Evolutionary conservation across 352 stramenopile genomes (phyloP).

Genomic region (Blastocystis sp.): DNA sequence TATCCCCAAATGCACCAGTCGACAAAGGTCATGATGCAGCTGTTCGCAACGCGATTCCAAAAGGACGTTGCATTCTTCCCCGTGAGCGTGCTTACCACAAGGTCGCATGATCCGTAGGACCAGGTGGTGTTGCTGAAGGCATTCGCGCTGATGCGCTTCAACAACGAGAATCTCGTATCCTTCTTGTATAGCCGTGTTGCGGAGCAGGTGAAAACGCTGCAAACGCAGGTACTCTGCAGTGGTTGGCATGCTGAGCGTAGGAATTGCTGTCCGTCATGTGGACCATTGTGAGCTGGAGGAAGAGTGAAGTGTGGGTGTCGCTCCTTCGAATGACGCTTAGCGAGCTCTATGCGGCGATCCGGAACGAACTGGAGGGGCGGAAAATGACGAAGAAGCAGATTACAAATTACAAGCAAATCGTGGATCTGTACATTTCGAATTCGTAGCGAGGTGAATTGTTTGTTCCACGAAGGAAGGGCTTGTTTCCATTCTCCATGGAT

Average conservation of each 20-base stretch:
- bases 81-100: background rate
- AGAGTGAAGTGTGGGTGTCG: conserved; percentile 8
- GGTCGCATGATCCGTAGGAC: background rate
- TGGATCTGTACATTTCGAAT: conserved; percentile 31
- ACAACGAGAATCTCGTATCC: background rate
- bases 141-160: background rate
- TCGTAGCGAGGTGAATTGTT: background rate
- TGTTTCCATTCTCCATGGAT: background rate
- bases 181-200: conserved; percentile 46
- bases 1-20: conserved; percentile 25
- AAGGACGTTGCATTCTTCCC: conserved; percentile 12
- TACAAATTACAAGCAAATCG: background rate
- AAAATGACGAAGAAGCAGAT: background rate
- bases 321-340: background rate
- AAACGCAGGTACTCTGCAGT: background rate
- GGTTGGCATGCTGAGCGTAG: background rate
- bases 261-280: conserved; percentile 54
- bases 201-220: background rate
- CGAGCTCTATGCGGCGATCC: background rate
- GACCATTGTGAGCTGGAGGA: conserved; percentile 24
- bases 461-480: background rate
- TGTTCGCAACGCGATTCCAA: conserved; percentile 36
- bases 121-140: conserved; percentile 13
- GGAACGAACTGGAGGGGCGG: background rate
- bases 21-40: background rate